Base-by-base conservation (phyloP, 2,329 filamentous ascomycete species). In the Chaetomiaceae sp. region DNA sequence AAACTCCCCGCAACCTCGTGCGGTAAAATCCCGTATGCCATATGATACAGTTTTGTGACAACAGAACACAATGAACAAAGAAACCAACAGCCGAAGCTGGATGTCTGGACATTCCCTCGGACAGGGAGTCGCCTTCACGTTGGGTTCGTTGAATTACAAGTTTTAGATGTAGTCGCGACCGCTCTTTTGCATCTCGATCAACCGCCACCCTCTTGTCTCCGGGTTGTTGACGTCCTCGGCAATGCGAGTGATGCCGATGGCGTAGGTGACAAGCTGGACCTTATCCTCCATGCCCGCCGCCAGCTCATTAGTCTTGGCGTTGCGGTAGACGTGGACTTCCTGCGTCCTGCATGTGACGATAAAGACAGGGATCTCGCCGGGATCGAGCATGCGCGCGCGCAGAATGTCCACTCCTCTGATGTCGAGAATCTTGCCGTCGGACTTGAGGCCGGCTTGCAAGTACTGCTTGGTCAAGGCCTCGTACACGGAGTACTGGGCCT, bases 101-200 rank as follows among this genome's bases (percentile, higher is more conserved):
- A 23, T 42, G 45, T 13, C 32, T 10, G 18, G 48, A 48, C 16
- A n/a, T 38, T 32, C 20, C 38, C 30, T 23, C 21, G 30, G n/a
- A n/a, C n/a, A n/a, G 36, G 51, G 21, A 44, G 48, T 10, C n/a
- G 41, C 42, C 36, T 45, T 36, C 27, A 11, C 34, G 36, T 14
- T 32, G 23, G 23, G 30, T 23, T 20, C 27, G 41, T 33, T 16
- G 45, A 37, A 50, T 40, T 47, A 54, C 51, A 54, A 14, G 36
- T 29, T 33, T 73, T 73, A 83, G 62, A 81, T 80, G 71, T 80
- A 97, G 74, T 99, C 94, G 66, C 94, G 84, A 51, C 89, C 92
- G 70, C 90, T 95, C 85, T 99, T 99, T 73, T 99, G 94, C 77
- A 99, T 84, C 75, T 99, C 94, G 67, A 99, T 97, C 70, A 99